A percentile compares a stretch with the other conserved stretches of the same genome.
phyloP scores from a whole-genome alignment of 2,329 filamentous ascomycete genomes.

The Stagonosporopsis rhizophila region DNA sequence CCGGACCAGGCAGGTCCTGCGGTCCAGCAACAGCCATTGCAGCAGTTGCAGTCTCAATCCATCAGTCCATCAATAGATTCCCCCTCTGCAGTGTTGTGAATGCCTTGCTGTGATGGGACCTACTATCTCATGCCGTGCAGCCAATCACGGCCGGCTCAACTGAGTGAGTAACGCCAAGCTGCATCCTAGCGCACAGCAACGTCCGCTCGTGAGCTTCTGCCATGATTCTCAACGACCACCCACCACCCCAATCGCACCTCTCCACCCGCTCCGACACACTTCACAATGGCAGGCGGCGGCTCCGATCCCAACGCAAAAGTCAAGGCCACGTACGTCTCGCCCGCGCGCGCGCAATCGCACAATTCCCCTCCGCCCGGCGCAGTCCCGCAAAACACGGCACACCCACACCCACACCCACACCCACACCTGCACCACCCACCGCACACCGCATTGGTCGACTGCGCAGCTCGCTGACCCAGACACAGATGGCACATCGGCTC shows the following conservation, averaged over 20 bases:
- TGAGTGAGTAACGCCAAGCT: constrained; percentile 5
- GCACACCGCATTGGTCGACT: neutral
- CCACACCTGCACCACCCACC: constrained; percentile 6
- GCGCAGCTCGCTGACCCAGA: constrained; percentile 24
- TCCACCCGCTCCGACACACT: constrained; percentile 19
- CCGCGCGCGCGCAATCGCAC: constrained; percentile 18
- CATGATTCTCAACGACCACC: constrained; percentile 27
- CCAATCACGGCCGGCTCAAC: constrained; percentile 7
- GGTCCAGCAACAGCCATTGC: neutral
- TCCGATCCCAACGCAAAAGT: constrained; percentile 33
- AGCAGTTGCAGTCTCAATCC: neutral
- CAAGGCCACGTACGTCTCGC: constrained; percentile 40
- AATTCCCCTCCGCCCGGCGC: constrained; percentile 12
- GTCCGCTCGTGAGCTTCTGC: constrained; percentile 20
- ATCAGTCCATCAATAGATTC: neutral
- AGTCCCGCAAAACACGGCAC: constrained; percentile 13
- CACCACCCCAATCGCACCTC: constrained; percentile 29
- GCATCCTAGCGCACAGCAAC: neutral
- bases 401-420: constrained; percentile 4
- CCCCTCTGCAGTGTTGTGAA: neutral
- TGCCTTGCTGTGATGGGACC: neutral
- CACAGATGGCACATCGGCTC: constrained; percentile 47
- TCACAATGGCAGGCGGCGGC: constrained; percentile 43
- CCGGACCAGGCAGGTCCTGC: neutral
- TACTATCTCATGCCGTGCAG: neutral